Base-by-base conservation (phyloP, 306 rosid genomes). In the Mucuna pruriens region DNA sequence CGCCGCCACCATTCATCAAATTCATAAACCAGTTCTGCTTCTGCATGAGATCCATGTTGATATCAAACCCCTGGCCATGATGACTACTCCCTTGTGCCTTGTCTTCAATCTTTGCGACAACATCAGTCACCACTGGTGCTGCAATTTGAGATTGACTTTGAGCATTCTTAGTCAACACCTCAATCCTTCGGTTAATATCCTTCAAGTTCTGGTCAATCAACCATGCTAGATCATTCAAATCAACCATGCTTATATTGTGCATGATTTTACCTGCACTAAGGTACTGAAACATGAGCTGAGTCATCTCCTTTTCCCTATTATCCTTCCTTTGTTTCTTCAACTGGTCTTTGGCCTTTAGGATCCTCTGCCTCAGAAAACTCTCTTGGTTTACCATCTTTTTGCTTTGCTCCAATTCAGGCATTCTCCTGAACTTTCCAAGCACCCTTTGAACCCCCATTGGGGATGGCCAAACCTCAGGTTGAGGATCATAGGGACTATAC, bases 401-500 rank as follows among this genome's bases (percentile, higher is more conserved):
- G 75, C 90, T 80, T 42, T 85, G 87, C 9, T 87, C 86, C 75
- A 84, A 40, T 17, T 79, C 87, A 1, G 87, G 87, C 90, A 84
- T 82, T 12, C 83, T 71, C 58, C 84, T 25, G 39, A 87, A 82
- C 69, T 79, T 85, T 0, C 75, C 33, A 12, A 87, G 79, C 31
- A 82, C 83, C 12, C 81, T 45, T 7, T 79, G 85, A 5, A 71
- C 87, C 0, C 85, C 90, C 13, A 64, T 12, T 2, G 85, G 72
- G 1, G 87, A 79, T 19, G 90, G 88, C 90, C 90, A 87, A 40
- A 87, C 81, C 71, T 87, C 87, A 2, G 90, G 90, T 39, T 87
- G 88, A 49, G 87, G 69, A 65, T 87, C 88, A 55, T 75, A 85
- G 3, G 87, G 84, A 29, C 90, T 85, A 20, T 85, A 87, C 5